Percentiles rank a stretch among this genome's conserved stretches.
Conservation (phyloP, 1,139 yeast genomes). For the Nematodospora anomalae region DNA sequence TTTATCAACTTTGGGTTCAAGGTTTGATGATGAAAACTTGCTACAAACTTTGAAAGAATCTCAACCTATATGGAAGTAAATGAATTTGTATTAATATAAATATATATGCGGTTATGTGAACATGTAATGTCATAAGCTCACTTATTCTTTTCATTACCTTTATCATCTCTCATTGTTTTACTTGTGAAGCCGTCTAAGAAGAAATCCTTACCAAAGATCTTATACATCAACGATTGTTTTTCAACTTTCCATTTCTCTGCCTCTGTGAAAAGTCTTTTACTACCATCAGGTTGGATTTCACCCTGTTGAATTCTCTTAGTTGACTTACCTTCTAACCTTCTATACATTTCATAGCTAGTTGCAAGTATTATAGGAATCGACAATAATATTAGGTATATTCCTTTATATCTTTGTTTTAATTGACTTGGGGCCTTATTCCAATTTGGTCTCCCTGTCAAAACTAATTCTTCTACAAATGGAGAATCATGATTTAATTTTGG, state of each 20-base stretch:
- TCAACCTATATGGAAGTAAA: conserved; percentile 31
- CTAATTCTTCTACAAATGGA: conserved; percentile 36
- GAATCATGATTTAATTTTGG: conserved; percentile 22
- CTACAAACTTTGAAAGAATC: conserved; percentile 27
- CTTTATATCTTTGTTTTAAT: conserved; percentile 39
- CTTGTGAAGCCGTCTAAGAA: conserved; percentile 50
- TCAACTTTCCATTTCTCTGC: conserved; percentile 44
- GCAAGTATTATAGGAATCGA: conserved; percentile 40
- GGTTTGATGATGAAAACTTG: conserved; percentile 36
- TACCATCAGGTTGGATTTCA: conserved; percentile 36
- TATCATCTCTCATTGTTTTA: conserved; percentile 31
- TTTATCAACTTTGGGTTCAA: conserved; percentile 33
- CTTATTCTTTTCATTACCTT: conserved; percentile 5
- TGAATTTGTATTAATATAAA: conserved; percentile 5
- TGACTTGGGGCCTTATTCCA: conserved; percentile 49
- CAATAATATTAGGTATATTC: conserved; percentile 39
- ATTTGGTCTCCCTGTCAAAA: conserved; percentile 43
- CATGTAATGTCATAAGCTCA: background rate
- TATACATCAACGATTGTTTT: conserved; percentile 37
- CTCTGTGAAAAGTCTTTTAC: conserved; percentile 38
- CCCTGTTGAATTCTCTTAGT: conserved; percentile 46
- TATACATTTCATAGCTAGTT: conserved; percentile 37
- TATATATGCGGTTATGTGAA: conserved; percentile 2
- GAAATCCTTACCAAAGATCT: conserved; percentile 44
- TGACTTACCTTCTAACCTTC: conserved; percentile 43